phyloP scores from a whole-genome alignment of 805 yeast genomes.

The Millerozyma miso region DNA sequence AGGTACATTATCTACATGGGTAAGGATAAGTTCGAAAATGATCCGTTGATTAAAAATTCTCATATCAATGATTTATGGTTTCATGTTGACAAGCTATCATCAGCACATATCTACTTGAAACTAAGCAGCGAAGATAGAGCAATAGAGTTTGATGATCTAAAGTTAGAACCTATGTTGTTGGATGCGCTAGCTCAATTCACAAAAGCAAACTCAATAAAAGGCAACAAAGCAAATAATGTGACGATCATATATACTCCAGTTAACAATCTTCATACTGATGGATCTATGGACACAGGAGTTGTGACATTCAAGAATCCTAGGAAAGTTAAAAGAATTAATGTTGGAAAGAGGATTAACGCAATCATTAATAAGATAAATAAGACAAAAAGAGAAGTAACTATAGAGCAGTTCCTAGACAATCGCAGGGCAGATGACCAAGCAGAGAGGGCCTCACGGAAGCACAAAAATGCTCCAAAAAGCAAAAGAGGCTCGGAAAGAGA shows the following conservation, averaged over 20 bases:
- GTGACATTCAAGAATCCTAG: slow-evolving; percentile 65
- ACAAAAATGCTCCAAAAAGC: slow-evolving; percentile 26
- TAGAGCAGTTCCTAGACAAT: slow-evolving; percentile 39
- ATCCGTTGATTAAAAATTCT: slow-evolving; percentile 53
- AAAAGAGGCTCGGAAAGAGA: slow-evolving; percentile 30
- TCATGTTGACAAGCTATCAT: slow-evolving; percentile 71
- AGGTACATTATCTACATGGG: slow-evolving; percentile 57
- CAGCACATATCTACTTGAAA: slow-evolving; percentile 73
- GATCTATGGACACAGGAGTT: slow-evolving; percentile 74
- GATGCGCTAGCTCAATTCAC: slow-evolving; percentile 61
- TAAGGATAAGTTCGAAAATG: slow-evolving; percentile 65
- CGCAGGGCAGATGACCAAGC: slow-evolving; percentile 27
- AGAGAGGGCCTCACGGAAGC: slow-evolving; percentile 34
- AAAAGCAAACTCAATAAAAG: slow-evolving; percentile 73
- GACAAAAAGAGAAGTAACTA: slow-evolving; percentile 54
- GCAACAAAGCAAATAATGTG: slow-evolving; percentile 63
- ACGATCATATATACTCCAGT: slow-evolving; percentile 73
- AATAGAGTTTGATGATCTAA: slow-evolving; percentile 42
- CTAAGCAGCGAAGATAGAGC: slow-evolving; percentile 44
- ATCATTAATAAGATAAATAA: slow-evolving; percentile 60
- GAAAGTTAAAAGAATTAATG: slow-evolving; percentile 47
- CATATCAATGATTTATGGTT: slow-evolving; percentile 71
- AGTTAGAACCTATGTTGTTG: slow-evolving; percentile 42
- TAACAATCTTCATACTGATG: slow-evolving; percentile 60
- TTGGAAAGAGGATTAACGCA: slow-evolving; percentile 54